Conservation (phyloP, 1,284 basidiomycete species). For the Apiotrichum laibachii region DNA sequence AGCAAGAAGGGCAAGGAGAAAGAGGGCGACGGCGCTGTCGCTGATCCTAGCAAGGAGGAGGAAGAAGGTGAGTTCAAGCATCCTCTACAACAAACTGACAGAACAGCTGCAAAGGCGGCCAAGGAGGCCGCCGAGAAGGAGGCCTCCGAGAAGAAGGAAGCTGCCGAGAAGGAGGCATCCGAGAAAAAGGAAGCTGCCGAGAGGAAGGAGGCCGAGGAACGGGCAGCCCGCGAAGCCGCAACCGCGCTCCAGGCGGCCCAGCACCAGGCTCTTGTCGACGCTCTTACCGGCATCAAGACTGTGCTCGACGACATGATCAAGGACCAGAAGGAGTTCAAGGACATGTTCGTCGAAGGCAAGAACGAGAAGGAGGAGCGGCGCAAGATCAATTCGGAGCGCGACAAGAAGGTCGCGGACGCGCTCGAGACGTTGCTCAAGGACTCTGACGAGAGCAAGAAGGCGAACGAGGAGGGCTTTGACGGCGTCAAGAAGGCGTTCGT, state of each 20-base stretch:
- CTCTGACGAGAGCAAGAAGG: constrained; percentile 18
- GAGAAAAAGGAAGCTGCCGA: neutral
- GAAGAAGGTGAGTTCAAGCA: neutral
- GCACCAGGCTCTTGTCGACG: neutral
- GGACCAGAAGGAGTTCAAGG: constrained; percentile 8
- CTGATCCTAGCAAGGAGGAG: neutral
- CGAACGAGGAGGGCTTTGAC: constrained; percentile 41
- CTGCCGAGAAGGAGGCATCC: neutral
- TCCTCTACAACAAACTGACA: neutral
- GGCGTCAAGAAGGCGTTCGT: constrained; percentile 1
- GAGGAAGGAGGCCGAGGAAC: constrained; percentile 2
- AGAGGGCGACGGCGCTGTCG: neutral
- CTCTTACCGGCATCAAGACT: constrained; percentile 2
- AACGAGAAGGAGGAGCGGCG: neutral
- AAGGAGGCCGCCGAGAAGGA: neutral
- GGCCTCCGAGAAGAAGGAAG: neutral
- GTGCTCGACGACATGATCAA: neutral
- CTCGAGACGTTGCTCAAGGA: constrained; percentile 1
- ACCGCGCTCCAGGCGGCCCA: neutral
- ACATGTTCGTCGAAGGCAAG: neutral
- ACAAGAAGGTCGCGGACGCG: constrained; percentile 5
- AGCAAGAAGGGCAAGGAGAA: neutral
- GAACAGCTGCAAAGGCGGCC: neutral
- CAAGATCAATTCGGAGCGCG: neutral
- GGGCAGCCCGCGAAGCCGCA: neutral